Base-by-base conservation (phyloP, 305 asterid species). In the Caryopteris hybrid region DNA sequence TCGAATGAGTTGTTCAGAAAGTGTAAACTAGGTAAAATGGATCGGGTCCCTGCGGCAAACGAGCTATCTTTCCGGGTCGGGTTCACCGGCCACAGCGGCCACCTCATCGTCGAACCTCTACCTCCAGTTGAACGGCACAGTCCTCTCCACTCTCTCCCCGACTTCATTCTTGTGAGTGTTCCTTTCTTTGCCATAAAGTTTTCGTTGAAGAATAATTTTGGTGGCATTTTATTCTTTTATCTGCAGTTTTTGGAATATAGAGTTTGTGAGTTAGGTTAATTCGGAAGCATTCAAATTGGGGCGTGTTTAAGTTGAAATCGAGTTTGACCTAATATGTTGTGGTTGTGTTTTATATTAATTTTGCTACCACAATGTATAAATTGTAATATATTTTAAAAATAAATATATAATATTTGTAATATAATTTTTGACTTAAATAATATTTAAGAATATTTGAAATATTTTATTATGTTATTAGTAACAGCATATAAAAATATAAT, bases 11-110 rank as follows among this genome's bases (percentile, higher is more conserved):
- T 31, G 59, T 17, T 53, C 70, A 5, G 70, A 31, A 31, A 66
- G 45, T 7, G 66, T 53, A 1, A 16, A 52, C 34, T 48, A 56
- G 72, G 25, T 48, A 14, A 74, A 69, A 93, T 90, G 99, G 91
- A 93, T 66, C 85, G 89, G 61, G 83, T 93, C 60, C 86, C 78
- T 16, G 90, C 85, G 0, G 75, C 86, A 14, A 83, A 81, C 71
- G 97, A 84, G 41, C 71, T 88, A 2, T 73, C 92, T 27, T 91
- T 88, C 79, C 84, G 96, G 79, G 85, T 94, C 69, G 93, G 91
- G 63, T 94, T 94, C 78, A 85, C 96, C 12, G 99, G 99, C 36
- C 89, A 91, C 78, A 80, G 92, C 57, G 99, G 97, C 62, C 99
- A 94, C 58, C 89, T 91, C 65, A 71, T 76, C 13, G 65, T 94